Conservation (phyloP, 1,139 yeast genomes). For the Nematodospora anomalae region DNA sequence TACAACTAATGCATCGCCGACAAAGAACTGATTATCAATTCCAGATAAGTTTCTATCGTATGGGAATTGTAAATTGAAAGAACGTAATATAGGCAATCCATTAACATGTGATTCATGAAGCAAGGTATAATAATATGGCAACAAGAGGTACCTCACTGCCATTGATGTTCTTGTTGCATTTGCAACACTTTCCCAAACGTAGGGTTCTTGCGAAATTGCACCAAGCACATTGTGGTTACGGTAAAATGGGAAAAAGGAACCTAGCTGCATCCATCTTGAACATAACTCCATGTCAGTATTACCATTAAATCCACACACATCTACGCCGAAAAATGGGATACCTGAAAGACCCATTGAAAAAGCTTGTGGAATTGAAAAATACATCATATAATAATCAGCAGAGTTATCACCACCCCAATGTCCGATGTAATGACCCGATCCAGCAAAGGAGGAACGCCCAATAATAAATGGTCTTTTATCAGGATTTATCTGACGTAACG, state of each 20-base stretch:
- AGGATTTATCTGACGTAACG: slow-evolving; percentile 19
- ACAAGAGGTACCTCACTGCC: slow-evolving; percentile 21
- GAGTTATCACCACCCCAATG: slow-evolving; percentile 28
- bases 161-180: slow-evolving; percentile 22
- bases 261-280: slow-evolving; percentile 28
- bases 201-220: slow-evolving; percentile 25
- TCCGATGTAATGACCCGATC: slow-evolving; percentile 21
- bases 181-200: slow-evolving; percentile 22
- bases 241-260: slow-evolving; percentile 26
- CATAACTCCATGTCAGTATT: slow-evolving; percentile 24
- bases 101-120: slow-evolving; percentile 22
- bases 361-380: slow-evolving; percentile 25
- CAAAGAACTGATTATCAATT: slow-evolving; percentile 24
- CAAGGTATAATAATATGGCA: slow-evolving; percentile 25
- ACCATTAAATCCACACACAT: slow-evolving; percentile 26
- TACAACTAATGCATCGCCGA: slow-evolving; percentile 25
- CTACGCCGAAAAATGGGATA: slow-evolving; percentile 25
- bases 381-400: slow-evolving; percentile 21
- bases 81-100: slow-evolving; percentile 23
- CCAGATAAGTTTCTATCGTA: slow-evolving; percentile 17
- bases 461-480: slow-evolving; percentile 24
- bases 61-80: slow-evolving; percentile 24
- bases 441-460: slow-evolving; percentile 22
- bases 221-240: slow-evolving; percentile 24
- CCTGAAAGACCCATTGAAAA: slow-evolving; percentile 23